phyloP scores from a whole-genome alignment of 1,284 basidiomycete genomes.

The Cystobasidium pallidum region DNA sequence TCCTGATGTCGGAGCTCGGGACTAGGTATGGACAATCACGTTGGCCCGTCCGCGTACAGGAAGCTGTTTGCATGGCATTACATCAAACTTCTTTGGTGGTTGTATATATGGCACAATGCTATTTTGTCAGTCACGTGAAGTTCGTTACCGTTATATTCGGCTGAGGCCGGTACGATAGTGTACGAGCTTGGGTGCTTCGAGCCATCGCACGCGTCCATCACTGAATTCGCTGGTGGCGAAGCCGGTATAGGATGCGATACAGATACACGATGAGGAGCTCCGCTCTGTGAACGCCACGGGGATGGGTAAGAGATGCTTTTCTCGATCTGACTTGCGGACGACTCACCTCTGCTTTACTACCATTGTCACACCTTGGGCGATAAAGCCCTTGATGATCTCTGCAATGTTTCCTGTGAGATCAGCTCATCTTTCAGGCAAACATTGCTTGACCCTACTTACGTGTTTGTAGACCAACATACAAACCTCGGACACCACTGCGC shows the following conservation, averaged over 20 bases:
- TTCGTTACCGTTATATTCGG: background rate
- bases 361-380: slow-evolving; percentile 57
- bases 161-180: background rate
- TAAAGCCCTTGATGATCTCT: slow-evolving; percentile 79
- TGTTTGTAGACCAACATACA: slow-evolving; percentile 81
- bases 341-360: slow-evolving; percentile 57
- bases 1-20: background rate
- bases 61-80: no score
- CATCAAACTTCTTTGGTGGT: no score
- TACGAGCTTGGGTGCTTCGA: background rate
- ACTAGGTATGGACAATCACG: background rate
- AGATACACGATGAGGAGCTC: slow-evolving; percentile 46
- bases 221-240: slow-evolving; percentile 7
- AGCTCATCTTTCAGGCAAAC: background rate
- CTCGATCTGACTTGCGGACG: background rate
- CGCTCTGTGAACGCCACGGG: slow-evolving; percentile 7
- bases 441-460: slow-evolving; percentile 54
- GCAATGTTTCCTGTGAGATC: background rate
- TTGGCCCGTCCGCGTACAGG: no score
- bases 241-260: slow-evolving; percentile 18
- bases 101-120: no score
- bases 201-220: no score
- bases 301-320: no score
- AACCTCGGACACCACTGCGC: slow-evolving; percentile 75
- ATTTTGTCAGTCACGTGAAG: no score